phyloP scores from a whole-genome alignment of 2,329 filamentous ascomycete species.

The Septoria linicola region DNA sequence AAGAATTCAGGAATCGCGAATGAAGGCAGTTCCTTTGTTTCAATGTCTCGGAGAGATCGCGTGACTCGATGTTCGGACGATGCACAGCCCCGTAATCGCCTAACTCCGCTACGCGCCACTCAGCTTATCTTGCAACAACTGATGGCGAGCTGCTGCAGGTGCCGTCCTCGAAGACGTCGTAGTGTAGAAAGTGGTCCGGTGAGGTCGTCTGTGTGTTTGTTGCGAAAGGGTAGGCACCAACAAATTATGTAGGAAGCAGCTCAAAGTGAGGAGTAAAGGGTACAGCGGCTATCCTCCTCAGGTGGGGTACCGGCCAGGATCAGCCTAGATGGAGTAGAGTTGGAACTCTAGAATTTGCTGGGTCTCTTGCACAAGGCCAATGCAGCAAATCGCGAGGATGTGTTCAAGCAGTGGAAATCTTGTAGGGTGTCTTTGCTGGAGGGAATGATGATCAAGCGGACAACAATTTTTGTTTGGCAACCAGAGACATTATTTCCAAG shows the following conservation, averaged over 20 bases:
- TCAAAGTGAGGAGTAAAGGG: too few species aligned
- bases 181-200: too few species aligned
- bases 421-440: too few species aligned
- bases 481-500: slow-evolving; percentile 6
- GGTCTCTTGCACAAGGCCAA: not conserved
- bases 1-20: not conserved
- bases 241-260: too few species aligned
- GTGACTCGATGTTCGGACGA: slow-evolving; percentile 10
- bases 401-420: too few species aligned
- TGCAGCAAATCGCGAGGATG: not conserved
- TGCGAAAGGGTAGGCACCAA: too few species aligned
- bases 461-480: not conserved
- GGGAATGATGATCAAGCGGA: too few species aligned
- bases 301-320: too few species aligned
- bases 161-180: not conserved
- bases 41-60: slow-evolving; percentile 14
- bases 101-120: slow-evolving; percentile 1
- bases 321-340: too few species aligned
- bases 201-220: too few species aligned
- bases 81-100: slow-evolving; percentile 6
- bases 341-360: too few species aligned
- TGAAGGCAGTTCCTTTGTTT: slow-evolving; percentile 10
- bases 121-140: not conserved
- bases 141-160: not conserved
- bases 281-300: too few species aligned